Evolutionary conservation across 2,329 filamentous ascomycete species (phyloP).

Genomic region (Cercospora beticola): DNA sequence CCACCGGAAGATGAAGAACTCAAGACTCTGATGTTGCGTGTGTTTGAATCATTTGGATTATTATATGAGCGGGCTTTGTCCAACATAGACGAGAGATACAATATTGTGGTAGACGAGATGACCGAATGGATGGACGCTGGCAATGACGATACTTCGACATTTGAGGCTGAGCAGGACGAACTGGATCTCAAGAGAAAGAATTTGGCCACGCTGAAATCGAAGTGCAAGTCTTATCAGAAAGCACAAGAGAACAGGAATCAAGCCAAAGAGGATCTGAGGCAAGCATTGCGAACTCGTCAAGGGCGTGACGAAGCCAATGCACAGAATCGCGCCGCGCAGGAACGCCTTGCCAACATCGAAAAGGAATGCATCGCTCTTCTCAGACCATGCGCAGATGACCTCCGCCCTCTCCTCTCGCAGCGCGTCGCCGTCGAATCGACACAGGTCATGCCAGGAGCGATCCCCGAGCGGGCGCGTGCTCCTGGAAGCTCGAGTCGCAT

Average conservation of each 20-base stretch:
- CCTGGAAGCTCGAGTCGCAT: conserved; percentile 35
- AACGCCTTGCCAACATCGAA: conserved; percentile 29
- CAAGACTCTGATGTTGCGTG: conserved; percentile 13
- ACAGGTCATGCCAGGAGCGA: conserved; percentile 22
- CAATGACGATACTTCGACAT: conserved; percentile 20
- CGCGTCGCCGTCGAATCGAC: conserved; percentile 35
- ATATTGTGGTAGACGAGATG: conserved; percentile 26
- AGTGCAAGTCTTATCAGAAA: conserved; percentile 24
- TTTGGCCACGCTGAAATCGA: conserved; percentile 23
- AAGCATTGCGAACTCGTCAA: conserved; percentile 27
- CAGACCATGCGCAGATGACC: conserved; percentile 27
- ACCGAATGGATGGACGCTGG: conserved; percentile 27
- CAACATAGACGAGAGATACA: conserved; percentile 21
- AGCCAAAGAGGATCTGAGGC: conserved; percentile 25
- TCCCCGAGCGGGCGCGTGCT: background rate
- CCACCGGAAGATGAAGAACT: conserved; percentile 15
- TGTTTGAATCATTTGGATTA: conserved; percentile 27
- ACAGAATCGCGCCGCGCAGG: conserved; percentile 31
- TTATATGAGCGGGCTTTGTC: conserved; percentile 20
- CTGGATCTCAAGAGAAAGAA: conserved; percentile 22
- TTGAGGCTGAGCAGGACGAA: conserved; percentile 24
- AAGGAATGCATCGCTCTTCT: conserved; percentile 29
- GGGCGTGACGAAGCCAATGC: conserved; percentile 24
- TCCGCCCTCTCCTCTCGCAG: conserved; percentile 22
- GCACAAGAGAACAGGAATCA: conserved; percentile 27